Evolutionary conservation across 768 basidiomycete species (phyloP).

Genomic region (Tulasnella sp.): DNA sequence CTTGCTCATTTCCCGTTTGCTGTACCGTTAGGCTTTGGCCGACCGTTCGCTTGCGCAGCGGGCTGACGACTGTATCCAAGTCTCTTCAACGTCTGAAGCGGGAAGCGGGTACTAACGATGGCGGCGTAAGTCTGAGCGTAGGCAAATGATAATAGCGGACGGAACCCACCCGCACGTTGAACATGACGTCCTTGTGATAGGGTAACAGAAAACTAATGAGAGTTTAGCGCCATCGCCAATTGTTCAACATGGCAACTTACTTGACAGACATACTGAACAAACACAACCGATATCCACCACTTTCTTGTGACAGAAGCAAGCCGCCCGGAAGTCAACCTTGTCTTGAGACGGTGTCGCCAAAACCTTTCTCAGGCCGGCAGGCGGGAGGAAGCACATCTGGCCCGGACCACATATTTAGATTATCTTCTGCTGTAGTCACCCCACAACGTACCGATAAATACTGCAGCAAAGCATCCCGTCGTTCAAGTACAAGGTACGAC

Average conservation of each 20-base stretch:
- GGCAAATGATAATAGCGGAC: not conserved
- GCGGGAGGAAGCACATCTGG: conserved; percentile 81
- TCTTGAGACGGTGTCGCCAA: conserved; percentile 90
- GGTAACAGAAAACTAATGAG: conserved; percentile 81
- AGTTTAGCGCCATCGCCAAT: not conserved
- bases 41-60: conserved; percentile 3
- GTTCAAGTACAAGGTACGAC: conserved; percentile 80
- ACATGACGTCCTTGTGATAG: conserved; percentile 71
- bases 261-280: conserved; percentile 97
- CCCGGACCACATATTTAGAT: not conserved
- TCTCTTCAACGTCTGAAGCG: conserved; percentile 84
- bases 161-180: conserved; percentile 83
- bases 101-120: conserved; percentile 79
- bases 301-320: conserved; percentile 97
- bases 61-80: conserved; percentile 27
- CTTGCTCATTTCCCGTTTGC: not conserved
- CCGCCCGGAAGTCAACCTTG: conserved; percentile 92
- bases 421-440: not conserved
- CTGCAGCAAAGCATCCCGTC: conserved; percentile 83
- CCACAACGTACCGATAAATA: conserved; percentile 67
- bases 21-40: not conserved
- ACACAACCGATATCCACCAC: conserved; percentile 97
- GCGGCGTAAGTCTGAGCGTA: not conserved
- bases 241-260: conserved; percentile 48
- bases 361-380: conserved; percentile 65